These are phyloP conservation scores for Leishmania braziliensis DNA, from an alignment of 208 protist genomes.

Conservation along the genomic window DNA sequence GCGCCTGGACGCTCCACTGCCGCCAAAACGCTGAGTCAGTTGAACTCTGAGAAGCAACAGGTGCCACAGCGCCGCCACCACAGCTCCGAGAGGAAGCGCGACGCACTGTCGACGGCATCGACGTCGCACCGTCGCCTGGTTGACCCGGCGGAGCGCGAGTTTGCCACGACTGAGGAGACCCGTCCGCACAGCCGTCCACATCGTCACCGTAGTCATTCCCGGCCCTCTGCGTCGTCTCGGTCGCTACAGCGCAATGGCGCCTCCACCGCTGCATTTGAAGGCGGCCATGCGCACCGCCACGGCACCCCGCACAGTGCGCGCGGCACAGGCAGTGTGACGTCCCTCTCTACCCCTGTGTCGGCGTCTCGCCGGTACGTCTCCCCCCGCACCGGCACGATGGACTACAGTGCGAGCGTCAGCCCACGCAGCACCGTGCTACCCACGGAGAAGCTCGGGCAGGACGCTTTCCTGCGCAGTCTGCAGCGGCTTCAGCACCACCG, in stretches of 20 bases:
- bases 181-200: slow-evolving; percentile 13
- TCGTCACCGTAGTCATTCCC: slow-evolving; percentile 10
- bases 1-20: slow-evolving; percentile 17
- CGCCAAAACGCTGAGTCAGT: background rate
- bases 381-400: slow-evolving; percentile 9
- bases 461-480: slow-evolving; percentile 57
- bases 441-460: slow-evolving; percentile 36
- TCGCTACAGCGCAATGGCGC: slow-evolving; percentile 3
- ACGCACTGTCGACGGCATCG: background rate
- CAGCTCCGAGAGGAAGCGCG: slow-evolving; percentile 7
- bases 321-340: background rate
- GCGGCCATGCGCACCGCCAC: background rate
- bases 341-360: background rate
- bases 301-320: slow-evolving; percentile 5
- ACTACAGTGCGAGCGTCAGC: slow-evolving; percentile 35
- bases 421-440: slow-evolving; percentile 33
- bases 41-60: slow-evolving; percentile 14
- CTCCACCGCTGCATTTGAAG: background rate
- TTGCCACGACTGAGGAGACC: slow-evolving; percentile 7
- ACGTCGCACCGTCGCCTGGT: slow-evolving; percentile 9
- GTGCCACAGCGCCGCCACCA: slow-evolving; percentile 11
- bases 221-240: slow-evolving; percentile 5
- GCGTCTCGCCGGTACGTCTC: slow-evolving; percentile 10
- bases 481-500: slow-evolving; percentile 83
- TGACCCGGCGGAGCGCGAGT: slow-evolving; percentile 42